Percentiles rank a stretch among this genome's conserved stretches.
Evolutionary conservation across 208 protist genomes (phyloP).

Genomic region (Crithidia bombi): DNA sequence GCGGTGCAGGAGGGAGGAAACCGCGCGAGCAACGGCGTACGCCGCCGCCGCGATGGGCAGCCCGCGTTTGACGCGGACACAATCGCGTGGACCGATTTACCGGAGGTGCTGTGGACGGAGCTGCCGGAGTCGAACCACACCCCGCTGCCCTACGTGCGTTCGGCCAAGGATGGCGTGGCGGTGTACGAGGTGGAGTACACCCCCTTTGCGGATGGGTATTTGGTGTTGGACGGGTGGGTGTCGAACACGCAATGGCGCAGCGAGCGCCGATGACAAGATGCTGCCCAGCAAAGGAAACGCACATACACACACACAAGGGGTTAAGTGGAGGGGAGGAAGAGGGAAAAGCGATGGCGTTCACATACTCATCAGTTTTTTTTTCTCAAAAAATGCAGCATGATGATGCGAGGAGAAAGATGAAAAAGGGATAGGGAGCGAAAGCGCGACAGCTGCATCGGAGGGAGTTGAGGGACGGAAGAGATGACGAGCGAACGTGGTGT

Average conservation of each 20-base stretch:
- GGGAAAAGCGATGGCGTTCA: too few relatives aligned
- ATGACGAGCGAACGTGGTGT: too few relatives aligned
- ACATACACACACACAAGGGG: too few relatives aligned
- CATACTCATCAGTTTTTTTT: too few relatives aligned
- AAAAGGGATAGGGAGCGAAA: too few relatives aligned
- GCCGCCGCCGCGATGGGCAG: background rate
- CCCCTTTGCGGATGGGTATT: slow-evolving; percentile 10
- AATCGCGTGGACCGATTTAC: background rate
- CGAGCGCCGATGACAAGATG: background rate
- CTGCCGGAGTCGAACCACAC: slow-evolving; percentile 3
- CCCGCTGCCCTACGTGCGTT: slow-evolving; percentile 10
- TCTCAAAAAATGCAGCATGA: too few relatives aligned
- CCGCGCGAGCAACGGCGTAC: background rate
- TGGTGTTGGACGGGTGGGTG: slow-evolving; percentile 21
- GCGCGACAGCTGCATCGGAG: too few relatives aligned
- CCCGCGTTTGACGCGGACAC: background rate
- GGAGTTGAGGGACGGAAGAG: too few relatives aligned
- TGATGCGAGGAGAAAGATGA: too few relatives aligned
- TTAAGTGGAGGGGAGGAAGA: too few relatives aligned
- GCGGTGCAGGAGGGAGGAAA: background rate
- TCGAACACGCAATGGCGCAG: slow-evolving; percentile 9
- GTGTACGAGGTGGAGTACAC: slow-evolving; percentile 25
- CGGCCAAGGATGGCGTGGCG: slow-evolving; percentile 6
- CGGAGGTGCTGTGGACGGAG: background rate
- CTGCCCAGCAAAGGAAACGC: too few relatives aligned